Evolutionary conservation across 139 green algal genomes (phyloP), one percentile per base, ranked within the genome.

Genomic region (Pseudopediastrum boryanum): DNA sequence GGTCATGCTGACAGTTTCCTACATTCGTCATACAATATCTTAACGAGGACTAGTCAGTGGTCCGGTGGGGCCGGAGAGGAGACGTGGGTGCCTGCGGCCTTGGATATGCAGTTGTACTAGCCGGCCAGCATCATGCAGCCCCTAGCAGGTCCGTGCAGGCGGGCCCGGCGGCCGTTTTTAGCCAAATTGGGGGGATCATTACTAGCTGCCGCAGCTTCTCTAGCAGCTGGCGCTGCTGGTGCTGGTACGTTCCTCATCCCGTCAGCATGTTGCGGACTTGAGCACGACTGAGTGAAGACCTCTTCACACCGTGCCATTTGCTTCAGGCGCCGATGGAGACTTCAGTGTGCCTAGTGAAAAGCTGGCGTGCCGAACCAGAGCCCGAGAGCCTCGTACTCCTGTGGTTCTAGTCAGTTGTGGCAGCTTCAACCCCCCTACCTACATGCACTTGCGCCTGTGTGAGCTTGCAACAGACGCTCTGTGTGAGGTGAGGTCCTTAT

Each of bases 341-440:
- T 31, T 13, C 64, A 46, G 38, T 4, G 46, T 87, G 33, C 85
- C 84, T 27, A 80, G 39, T 5, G 54, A 85, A 39, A 87, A 89
- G 74, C 78, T 87, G 1, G 52, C 48, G 39, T 84, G 69, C 39
- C 63, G 63, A 3, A 6, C 6, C 2, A 3, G 4, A 31, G 33
- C 62, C 8, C 33, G 46, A 16, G 42, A 62, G 10, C 75, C 58
- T 19, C 64, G 65, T 29, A 51, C 13, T 9, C 86, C 89, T 4
- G 84, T 94, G 23, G 92, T 97, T 25, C 87, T 98, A 16, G 79
- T 98, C 10, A 67, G 80, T 21, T 96, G 91, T 71, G 94, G 94
- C 72, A 94, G 88, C 88, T 98, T 97, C 87, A 98, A 97, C 81
- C 94, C 94, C 0, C 92, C 92, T 29, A 97, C 93, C 19, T 56